Percentiles rank a stretch among this genome's conserved stretches.
Conservation (phyloP, 2,329 filamentous ascomycete species). For the Paracamarosporium sp. region DNA sequence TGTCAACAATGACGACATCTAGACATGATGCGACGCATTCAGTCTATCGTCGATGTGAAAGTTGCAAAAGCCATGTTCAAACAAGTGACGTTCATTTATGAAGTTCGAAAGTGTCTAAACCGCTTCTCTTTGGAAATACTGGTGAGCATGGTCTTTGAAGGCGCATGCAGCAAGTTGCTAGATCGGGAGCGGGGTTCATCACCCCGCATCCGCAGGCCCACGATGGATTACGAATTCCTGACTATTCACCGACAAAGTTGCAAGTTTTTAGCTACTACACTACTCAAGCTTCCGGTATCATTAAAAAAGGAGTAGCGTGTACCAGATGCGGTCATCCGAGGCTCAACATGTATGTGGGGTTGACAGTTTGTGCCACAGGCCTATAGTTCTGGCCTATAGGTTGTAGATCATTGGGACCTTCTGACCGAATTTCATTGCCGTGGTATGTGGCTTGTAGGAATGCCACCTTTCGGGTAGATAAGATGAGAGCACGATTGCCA, state of each 20-base stretch:
- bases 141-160: not conserved
- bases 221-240: constrained; percentile 17
- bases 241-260: constrained; percentile 15
- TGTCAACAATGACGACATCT: not conserved
- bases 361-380: constrained; percentile 12
- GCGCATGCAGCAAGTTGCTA: not conserved
- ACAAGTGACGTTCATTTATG: not conserved
- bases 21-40: not conserved
- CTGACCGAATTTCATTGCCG: constrained; percentile 29
- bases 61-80: not conserved
- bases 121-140: not conserved
- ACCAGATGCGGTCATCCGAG: constrained; percentile 6
- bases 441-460: not conserved
- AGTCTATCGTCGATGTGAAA: not conserved
- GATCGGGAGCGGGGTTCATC: not conserved
- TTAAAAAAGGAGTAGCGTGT: not conserved
- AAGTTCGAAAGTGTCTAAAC: not conserved
- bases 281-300: not conserved
- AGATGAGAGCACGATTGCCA: no score
- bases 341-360: constrained; percentile 34
- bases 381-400: not conserved
- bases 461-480: no score
- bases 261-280: constrained; percentile 6
- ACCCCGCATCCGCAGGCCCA: not conserved
- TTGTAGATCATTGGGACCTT: constrained; percentile 13